phyloP scores from a whole-genome alignment of 768 basidiomycete species.

The Boletus vermiculosoides region DNA sequence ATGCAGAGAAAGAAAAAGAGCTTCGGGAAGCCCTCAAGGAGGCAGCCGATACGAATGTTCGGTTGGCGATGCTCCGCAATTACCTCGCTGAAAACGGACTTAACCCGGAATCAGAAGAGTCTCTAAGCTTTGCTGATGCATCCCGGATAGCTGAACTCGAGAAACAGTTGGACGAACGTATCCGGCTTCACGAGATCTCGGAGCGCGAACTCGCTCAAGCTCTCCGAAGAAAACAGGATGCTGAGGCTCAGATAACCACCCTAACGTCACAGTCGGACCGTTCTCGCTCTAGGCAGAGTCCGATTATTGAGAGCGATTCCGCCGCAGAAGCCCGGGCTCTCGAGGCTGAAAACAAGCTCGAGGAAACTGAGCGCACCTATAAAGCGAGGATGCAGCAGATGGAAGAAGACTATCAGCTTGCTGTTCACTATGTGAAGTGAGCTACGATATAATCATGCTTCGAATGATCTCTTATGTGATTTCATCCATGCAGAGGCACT shows the following conservation, averaged over 20 bases:
- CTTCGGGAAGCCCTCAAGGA: conserved; percentile 64
- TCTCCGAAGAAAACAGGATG: conserved; percentile 67
- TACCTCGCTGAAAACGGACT: conserved; percentile 90
- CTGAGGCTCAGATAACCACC: conserved; percentile 64
- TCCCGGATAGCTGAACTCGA: conserved; percentile 73
- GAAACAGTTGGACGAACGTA: conserved; percentile 68
- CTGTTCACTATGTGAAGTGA: conserved; percentile 96
- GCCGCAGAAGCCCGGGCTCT: conserved; percentile 47
- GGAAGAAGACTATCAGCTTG: conserved; percentile 94
- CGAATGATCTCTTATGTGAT: conserved; percentile 15
- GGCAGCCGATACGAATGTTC: conserved; percentile 66
- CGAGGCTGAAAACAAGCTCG: conserved; percentile 75
- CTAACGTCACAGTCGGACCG: conserved; percentile 68
- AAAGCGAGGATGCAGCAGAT: conserved; percentile 82
- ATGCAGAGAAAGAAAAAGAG: conserved; percentile 62
- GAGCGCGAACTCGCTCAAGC: conserved; percentile 73
- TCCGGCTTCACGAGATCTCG: conserved; percentile 66
- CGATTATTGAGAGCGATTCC: conserved; percentile 40
- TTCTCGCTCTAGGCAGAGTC: conserved; percentile 56
- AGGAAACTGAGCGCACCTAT: conserved; percentile 75
- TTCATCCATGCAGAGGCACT: conserved; percentile 63
- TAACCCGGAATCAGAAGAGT: conserved; percentile 66
- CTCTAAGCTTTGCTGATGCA: conserved; percentile 35
- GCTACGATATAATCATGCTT: conserved; percentile 32
- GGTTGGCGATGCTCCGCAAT: conserved; percentile 76